phyloP scores from a whole-genome alignment of 164 flowering plant genomes.

The grape (Vitis vinifera) region DNA sequence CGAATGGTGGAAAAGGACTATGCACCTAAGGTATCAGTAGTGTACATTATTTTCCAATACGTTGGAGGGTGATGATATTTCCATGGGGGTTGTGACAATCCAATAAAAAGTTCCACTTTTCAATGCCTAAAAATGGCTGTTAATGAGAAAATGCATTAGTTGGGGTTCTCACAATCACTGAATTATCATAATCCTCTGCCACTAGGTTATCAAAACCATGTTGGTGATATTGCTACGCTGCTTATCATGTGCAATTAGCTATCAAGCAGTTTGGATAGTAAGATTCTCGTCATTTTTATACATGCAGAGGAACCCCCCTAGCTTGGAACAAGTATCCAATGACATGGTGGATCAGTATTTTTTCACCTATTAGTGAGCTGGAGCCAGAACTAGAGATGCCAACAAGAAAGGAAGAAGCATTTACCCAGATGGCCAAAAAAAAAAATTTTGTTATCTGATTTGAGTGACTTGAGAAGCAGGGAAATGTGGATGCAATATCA shows the following conservation, averaged over 20 bases:
- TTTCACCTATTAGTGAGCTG: constrained; percentile 26
- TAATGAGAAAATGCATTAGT: too few relatives aligned
- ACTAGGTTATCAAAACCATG: too few relatives aligned
- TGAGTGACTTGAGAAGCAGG: too few relatives aligned
- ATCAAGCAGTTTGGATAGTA: too few relatives aligned
- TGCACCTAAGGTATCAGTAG: constrained; percentile 42
- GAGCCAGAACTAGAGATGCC: constrained; percentile 51
- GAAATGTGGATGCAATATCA: too few relatives aligned
- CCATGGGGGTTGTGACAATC: neutral
- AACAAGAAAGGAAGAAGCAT: constrained; percentile 42
- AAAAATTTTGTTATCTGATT: too few relatives aligned
- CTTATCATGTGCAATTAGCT: too few relatives aligned
- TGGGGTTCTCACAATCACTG: too few relatives aligned
- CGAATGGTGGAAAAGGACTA: constrained; percentile 45
- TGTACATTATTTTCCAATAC: neutral
- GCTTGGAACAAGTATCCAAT: constrained; percentile 33
- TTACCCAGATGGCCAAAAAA: constrained; percentile 10
- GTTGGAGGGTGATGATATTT: neutral
- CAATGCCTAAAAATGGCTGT: too few relatives aligned
- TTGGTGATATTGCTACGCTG: neutral
- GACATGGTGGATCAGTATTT: constrained; percentile 53
- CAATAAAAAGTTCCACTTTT: neutral
- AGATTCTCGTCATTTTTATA: neutral
- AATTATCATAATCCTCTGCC: too few relatives aligned
- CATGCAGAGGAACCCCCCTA: constrained; percentile 54